Conservation (phyloP, 1,139 yeast species). For the Blastobotrys petasosporus region DNA sequence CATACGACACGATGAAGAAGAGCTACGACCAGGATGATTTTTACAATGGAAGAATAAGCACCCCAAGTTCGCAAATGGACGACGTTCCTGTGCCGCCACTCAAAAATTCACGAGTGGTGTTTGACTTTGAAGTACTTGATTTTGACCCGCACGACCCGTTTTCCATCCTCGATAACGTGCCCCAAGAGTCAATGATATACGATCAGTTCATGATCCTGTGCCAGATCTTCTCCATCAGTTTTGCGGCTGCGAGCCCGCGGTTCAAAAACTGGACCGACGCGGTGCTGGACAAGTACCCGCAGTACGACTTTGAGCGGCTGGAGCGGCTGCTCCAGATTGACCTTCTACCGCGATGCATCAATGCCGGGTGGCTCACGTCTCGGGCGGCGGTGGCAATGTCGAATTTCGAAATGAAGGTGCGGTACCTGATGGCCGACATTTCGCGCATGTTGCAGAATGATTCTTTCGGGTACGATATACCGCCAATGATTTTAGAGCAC, state of each 20-base stretch:
- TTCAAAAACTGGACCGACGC: constrained; percentile 16
- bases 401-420: constrained; percentile 1
- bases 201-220: constrained; percentile 12
- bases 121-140: constrained; percentile 11
- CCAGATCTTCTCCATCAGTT: constrained; percentile 6
- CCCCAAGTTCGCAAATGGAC: background rate
- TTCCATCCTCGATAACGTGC: constrained; percentile 14
- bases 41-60: too few relatives aligned
- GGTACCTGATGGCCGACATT: background rate
- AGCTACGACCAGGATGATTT: too few relatives aligned
- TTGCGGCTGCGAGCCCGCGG: background rate
- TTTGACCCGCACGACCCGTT: constrained; percentile 12
- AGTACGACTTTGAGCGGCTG: constrained; percentile 10
- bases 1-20: background rate
- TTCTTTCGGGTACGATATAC: background rate
- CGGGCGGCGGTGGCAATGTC: background rate
- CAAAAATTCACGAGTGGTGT: background rate
- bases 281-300: constrained; percentile 7
- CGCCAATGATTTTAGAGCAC: constrained; percentile 5
- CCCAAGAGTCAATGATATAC: constrained; percentile 11
- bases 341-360: constrained; percentile 12
- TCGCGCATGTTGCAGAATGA: constrained; percentile 2
- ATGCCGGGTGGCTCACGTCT: background rate
- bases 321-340: constrained; percentile 11
- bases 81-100: background rate